Evolutionary conservation across 768 basidiomycete species (phyloP).

Genomic region (Phanerochaete sordida): DNA sequence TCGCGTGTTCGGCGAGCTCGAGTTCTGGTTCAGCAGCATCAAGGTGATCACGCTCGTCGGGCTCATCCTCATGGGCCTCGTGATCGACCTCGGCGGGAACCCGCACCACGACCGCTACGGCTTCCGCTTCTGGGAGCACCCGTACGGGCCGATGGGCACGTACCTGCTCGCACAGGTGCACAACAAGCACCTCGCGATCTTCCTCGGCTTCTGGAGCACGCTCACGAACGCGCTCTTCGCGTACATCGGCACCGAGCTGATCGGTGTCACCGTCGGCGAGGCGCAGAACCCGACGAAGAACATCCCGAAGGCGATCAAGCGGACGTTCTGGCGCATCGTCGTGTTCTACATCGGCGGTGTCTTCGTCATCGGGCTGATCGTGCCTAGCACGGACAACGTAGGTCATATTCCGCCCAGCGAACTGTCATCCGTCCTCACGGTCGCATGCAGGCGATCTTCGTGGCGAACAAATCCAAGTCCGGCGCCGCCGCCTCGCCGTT

Average conservation of each 20-base stretch:
- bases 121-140: slow-evolving; percentile 41
- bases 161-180: slow-evolving; percentile 49
- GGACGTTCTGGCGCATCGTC: slow-evolving; percentile 58
- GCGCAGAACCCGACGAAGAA: slow-evolving; percentile 72
- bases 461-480: slow-evolving; percentile 34
- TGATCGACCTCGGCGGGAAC: slow-evolving; percentile 59
- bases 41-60: slow-evolving; percentile 55
- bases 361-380: slow-evolving; percentile 68
- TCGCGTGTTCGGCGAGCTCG: slow-evolving; percentile 67
- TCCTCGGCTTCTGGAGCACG: slow-evolving; percentile 71
- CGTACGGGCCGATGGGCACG: slow-evolving; percentile 54
- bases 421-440: background rate
- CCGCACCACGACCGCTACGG: slow-evolving; percentile 30
- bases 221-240: slow-evolving; percentile 73
- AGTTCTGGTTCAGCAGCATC: slow-evolving; percentile 70
- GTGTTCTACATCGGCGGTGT: slow-evolving; percentile 70
- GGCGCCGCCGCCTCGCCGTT: slow-evolving; percentile 64
- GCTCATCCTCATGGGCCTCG: slow-evolving; percentile 49
- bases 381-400: slow-evolving; percentile 55
- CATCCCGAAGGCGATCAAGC: slow-evolving; percentile 66
- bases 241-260: slow-evolving; percentile 72
- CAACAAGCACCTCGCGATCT: slow-evolving; percentile 45
- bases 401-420: slow-evolving; percentile 11
- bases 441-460: slow-evolving; percentile 29
- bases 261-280: slow-evolving; percentile 59